Conservation (phyloP, 2,329 filamentous ascomycete species). For the Ophiocordyceps camponoti-floridani region DNA sequence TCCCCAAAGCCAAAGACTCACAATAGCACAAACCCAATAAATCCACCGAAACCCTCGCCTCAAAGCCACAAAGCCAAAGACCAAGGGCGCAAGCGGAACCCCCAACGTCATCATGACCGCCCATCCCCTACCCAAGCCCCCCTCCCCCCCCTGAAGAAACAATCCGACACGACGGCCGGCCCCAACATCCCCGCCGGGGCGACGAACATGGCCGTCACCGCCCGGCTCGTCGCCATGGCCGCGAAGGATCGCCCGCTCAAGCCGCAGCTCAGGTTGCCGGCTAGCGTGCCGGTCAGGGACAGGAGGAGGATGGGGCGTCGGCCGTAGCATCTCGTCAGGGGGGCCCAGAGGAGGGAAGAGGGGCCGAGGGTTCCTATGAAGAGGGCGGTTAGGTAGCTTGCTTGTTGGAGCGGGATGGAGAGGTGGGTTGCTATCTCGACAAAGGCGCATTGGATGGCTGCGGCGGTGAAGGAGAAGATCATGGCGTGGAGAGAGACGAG, state of each 20-base stretch:
- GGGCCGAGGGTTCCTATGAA: slow-evolving; percentile 6
- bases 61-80: slow-evolving; percentile 27
- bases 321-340: slow-evolving; percentile 33
- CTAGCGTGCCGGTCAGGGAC: slow-evolving; percentile 23
- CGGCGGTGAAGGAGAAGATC: slow-evolving; percentile 37
- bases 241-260: slow-evolving; percentile 24
- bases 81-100: slow-evolving; percentile 13
- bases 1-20: slow-evolving; percentile 6
- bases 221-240: slow-evolving; percentile 28
- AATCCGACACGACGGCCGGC: slow-evolving; percentile 5
- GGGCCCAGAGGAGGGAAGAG: slow-evolving; percentile 33
- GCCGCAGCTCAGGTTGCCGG: slow-evolving; percentile 34
- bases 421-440: slow-evolving; percentile 32
- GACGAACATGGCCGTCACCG: slow-evolving; percentile 34
- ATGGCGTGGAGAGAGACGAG: slow-evolving; percentile 38
- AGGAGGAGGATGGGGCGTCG: slow-evolving; percentile 33
- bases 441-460: slow-evolving; percentile 35
- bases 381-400: slow-evolving; percentile 29
- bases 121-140: slow-evolving; percentile 6
- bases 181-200: slow-evolving; percentile 22
- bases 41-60: slow-evolving; percentile 38
- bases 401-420: slow-evolving; percentile 24
- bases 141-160: slow-evolving; percentile 5
- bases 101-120: slow-evolving; percentile 7
- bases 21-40: slow-evolving; percentile 37